A percentile compares a stretch with the other conserved stretches of the same genome.
Conservation (phyloP, 164 flowering plant species). For the Chimonanthus salicifolius region DNA sequence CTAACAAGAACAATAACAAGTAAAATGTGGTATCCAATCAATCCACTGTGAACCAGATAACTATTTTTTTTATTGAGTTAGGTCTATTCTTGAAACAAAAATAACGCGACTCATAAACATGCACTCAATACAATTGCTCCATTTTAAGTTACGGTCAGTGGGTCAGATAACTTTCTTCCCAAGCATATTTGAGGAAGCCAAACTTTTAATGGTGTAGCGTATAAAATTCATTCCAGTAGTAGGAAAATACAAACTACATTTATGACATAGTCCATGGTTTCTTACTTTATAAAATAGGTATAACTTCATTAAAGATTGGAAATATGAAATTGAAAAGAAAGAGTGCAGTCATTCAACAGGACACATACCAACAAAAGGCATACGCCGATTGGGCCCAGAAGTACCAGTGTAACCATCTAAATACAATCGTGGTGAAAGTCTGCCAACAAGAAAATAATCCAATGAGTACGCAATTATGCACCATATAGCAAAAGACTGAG, state of each 20-base stretch:
- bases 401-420: no score
- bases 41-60: no score
- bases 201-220: neutral
- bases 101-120: neutral
- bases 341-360: neutral
- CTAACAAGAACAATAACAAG: neutral
- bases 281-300: neutral
- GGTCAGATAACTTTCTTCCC: neutral
- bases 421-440: slow-evolving; percentile 79
- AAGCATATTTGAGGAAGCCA: neutral
- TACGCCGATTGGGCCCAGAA: slow-evolving; percentile 74
- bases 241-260: neutral
- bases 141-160: neutral
- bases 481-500: neutral
- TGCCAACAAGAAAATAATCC: slow-evolving; percentile 19
- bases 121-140: neutral
- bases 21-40: neutral
- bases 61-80: no score
- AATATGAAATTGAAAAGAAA: neutral
- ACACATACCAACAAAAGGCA: slow-evolving; percentile 73
- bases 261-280: neutral
- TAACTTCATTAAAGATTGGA: neutral
- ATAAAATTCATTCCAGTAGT: neutral
- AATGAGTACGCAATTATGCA: neutral
- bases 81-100: neutral